These are phyloP conservation scores for Neurospora sp. DNA, from an alignment of 495 filamentous ascomycete species.

Conservation along the genomic window DNA sequence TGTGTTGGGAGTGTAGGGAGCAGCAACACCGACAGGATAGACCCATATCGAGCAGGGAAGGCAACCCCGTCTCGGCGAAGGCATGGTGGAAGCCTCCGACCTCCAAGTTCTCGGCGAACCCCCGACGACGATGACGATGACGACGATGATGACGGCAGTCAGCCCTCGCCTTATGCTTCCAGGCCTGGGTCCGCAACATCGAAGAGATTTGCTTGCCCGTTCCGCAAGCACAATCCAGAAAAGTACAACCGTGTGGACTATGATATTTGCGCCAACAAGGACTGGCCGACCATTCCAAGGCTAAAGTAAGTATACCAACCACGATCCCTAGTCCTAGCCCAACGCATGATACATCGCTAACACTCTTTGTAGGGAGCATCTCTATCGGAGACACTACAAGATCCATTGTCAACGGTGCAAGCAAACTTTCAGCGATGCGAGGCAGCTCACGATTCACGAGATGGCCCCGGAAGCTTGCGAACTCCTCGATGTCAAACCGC, in stretches of 20 bases:
- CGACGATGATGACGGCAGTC: slow-evolving; percentile 12
- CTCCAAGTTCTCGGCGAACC: background rate
- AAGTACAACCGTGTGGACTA: slow-evolving; percentile 17
- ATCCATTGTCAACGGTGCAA: slow-evolving; percentile 22
- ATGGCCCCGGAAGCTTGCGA: slow-evolving; percentile 11
- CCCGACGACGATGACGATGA: slow-evolving; percentile 17
- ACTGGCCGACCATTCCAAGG: slow-evolving; percentile 19
- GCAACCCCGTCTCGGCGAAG: slow-evolving; percentile 2
- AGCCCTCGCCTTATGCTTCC: slow-evolving; percentile 7
- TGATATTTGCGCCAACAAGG: slow-evolving; percentile 15
- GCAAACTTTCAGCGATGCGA: slow-evolving; percentile 10
- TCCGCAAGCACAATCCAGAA: slow-evolving; percentile 17
- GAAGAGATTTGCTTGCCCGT: slow-evolving; percentile 20
- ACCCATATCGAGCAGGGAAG: slow-evolving; percentile 3
- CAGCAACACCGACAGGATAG: background rate
- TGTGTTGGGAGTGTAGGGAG: slow-evolving; percentile 7
- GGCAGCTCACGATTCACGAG: slow-evolving; percentile 15
- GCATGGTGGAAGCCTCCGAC: slow-evolving; percentile 4
- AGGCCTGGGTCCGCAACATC: slow-evolving; percentile 2
- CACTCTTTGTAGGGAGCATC: slow-evolving; percentile 16
- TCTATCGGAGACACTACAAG: slow-evolving; percentile 20
- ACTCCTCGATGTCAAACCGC: slow-evolving; percentile 2
- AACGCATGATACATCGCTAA: background rate
- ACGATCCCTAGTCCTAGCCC: background rate
- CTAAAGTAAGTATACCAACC: slow-evolving; percentile 12